Evolutionary conservation across 257 asterid species (phyloP).

Genomic region (Solanum infundibuliforme): DNA sequence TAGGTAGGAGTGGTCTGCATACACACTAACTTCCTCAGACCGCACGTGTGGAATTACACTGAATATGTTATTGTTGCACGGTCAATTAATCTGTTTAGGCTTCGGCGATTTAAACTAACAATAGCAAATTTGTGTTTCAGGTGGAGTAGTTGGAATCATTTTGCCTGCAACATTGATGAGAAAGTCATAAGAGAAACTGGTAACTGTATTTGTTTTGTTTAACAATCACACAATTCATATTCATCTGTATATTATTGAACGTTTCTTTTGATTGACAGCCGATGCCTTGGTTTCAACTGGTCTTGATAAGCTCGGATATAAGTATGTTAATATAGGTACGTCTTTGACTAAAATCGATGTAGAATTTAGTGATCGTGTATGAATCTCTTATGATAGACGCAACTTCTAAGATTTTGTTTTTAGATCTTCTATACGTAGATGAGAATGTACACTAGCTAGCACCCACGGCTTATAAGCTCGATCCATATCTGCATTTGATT

Average conservation of each 20-base stretch:
- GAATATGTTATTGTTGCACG: neutral
- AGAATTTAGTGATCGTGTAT: neutral
- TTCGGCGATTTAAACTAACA: neutral
- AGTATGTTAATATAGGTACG: conserved; percentile 79
- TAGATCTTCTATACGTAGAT: neutral
- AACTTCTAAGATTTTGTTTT: neutral
- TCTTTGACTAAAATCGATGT: neutral
- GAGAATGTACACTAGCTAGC: neutral
- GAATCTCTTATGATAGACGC: neutral
- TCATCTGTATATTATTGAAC: neutral
- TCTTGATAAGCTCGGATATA: conserved; percentile 67
- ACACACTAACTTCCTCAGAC: neutral
- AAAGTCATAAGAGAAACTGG: conserved; percentile 65
- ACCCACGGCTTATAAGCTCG: neutral
- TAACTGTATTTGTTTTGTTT: neutral
- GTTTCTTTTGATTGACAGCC: conserved; percentile 33
- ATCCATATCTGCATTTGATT: neutral
- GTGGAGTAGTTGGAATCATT: conserved; percentile 98
- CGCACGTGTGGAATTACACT: neutral
- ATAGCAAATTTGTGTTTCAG: conserved; percentile 14
- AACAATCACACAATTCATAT: neutral
- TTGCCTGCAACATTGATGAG: conserved; percentile 60
- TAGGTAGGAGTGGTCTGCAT: neutral
- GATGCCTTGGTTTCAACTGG: conserved; percentile 95
- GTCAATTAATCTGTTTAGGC: neutral